Conservation (phyloP, 2,329 filamentous ascomycete genomes). For the Xylariaceae sp. region DNA sequence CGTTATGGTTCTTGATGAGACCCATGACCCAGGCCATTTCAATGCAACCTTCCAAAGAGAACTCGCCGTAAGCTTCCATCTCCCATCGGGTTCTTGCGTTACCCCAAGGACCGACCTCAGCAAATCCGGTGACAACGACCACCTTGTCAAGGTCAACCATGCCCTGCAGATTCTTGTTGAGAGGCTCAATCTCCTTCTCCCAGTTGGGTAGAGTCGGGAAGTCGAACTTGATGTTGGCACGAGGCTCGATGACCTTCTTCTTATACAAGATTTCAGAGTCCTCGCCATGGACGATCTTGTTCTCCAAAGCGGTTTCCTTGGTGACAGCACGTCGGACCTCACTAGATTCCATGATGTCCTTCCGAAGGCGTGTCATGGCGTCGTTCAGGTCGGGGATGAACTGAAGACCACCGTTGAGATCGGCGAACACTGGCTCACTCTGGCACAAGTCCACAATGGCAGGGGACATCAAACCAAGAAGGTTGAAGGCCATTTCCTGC, state of each 20-base stretch:
- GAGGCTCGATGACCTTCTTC: slow-evolving; percentile 86
- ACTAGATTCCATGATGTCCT: slow-evolving; percentile 90
- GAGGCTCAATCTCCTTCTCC: slow-evolving; percentile 82
- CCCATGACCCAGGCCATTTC: slow-evolving; percentile 99
- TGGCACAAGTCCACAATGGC: slow-evolving; percentile 94
- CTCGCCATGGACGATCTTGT: slow-evolving; percentile 94
- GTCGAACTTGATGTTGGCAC: slow-evolving; percentile 96
- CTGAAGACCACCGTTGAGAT: slow-evolving; percentile 94
- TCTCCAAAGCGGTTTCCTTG: slow-evolving; percentile 93
- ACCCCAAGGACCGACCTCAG: slow-evolving; percentile 95
- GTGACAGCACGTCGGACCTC: slow-evolving; percentile 90
- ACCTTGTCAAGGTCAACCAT: slow-evolving; percentile 99
- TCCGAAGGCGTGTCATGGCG: slow-evolving; percentile 86
- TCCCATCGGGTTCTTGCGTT: slow-evolving; percentile 98
- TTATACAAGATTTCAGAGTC: slow-evolving; percentile 89
- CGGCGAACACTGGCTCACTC: slow-evolving; percentile 89
- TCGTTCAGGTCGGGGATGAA: slow-evolving; percentile 96
- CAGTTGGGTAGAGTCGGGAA: slow-evolving; percentile 89
- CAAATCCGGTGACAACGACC: slow-evolving; percentile 93
- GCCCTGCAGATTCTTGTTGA: slow-evolving; percentile 83
- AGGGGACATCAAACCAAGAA: slow-evolving; percentile 92
- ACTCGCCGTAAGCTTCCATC: slow-evolving; percentile 96
- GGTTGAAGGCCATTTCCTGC: slow-evolving; percentile 99
- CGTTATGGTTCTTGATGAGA: slow-evolving; percentile 97
- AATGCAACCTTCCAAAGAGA: slow-evolving; percentile 94